Percentiles rank a stretch among this genome's conserved stretches.
Evolutionary conservation across 192 early-diverging fungal species (phyloP).

Genomic region (Coemansia sp.): DNA sequence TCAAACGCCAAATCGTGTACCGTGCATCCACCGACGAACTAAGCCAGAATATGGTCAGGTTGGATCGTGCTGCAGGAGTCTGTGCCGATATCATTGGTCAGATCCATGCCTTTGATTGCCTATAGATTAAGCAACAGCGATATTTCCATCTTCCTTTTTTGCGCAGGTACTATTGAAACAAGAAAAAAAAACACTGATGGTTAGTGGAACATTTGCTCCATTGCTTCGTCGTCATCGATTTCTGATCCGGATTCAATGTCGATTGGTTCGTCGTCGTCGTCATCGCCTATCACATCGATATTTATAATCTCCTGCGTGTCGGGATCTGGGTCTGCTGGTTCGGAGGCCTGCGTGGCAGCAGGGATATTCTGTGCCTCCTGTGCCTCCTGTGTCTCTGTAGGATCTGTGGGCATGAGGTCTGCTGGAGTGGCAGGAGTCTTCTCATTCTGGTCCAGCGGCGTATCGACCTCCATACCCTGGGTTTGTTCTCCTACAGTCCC

Average conservation of each 20-base stretch:
- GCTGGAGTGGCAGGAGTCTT: no score
- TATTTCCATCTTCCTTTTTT: no score
- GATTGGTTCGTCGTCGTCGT: constrained; percentile 12
- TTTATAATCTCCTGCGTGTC: constrained; percentile 10
- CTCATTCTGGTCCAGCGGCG: background rate
- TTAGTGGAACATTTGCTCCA: constrained; percentile 47
- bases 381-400: background rate
- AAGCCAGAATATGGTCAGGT: background rate
- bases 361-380: background rate
- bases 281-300: constrained; percentile 18
- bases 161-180: no score
- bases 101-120: constrained; percentile 27
- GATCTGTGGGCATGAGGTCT: no score
- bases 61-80: constrained; percentile 17
- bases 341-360: background rate
- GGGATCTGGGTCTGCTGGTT: background rate
- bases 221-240: constrained; percentile 36
- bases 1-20: constrained; percentile 26
- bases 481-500: background rate
- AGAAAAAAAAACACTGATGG: no score
- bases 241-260: constrained; percentile 34
- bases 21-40: constrained; percentile 10
- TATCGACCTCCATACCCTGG: background rate
- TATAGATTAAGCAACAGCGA: no score
- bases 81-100: constrained; percentile 36